These are phyloP conservation scores for Apiospora malaysiana DNA, from an alignment of 2,329 filamentous ascomycete species.

Conservation along the genomic window DNA sequence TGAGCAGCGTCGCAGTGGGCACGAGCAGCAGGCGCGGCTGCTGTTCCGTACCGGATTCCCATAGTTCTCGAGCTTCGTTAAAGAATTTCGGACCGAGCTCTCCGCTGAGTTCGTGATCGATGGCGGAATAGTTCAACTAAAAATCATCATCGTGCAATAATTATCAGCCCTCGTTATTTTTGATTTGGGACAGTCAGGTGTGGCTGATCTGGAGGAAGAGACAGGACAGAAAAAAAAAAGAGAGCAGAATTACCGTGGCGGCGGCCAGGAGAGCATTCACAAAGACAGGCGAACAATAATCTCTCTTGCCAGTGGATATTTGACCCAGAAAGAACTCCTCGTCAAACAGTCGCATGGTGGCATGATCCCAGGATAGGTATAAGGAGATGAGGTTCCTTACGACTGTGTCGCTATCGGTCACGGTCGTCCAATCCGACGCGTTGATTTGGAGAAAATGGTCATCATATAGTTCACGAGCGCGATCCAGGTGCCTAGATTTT, in stretches of 20 bases:
- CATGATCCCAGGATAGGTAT: constrained; percentile 22
- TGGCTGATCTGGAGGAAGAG: not conserved
- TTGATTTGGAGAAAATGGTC: not conserved
- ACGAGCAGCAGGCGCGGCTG: not conserved
- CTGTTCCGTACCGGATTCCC: not conserved
- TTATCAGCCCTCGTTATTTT: not conserved
- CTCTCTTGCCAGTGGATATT: not conserved
- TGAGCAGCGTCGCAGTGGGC: constrained; percentile 12
- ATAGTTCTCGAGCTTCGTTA: constrained; percentile 4
- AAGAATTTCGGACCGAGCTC: constrained; percentile 17
- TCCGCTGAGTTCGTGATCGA: not conserved
- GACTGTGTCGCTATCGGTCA: constrained; percentile 1
- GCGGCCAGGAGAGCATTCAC: constrained; percentile 20
- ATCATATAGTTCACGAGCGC: not conserved
- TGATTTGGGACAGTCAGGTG: not conserved
- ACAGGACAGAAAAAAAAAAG: no score
- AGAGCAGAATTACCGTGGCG: constrained; percentile 5
- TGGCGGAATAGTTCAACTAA: constrained; percentile 20
- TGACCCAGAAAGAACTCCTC: constrained; percentile 20
- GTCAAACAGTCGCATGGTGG: constrained; percentile 19
- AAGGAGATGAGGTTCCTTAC: constrained; percentile 20
- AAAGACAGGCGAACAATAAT: constrained; percentile 20
- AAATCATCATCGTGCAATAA: not conserved
- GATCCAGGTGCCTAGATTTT: not conserved
- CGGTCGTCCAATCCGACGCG: not conserved